Evolutionary conservation across 2,329 filamentous ascomycete species (phyloP).

Genomic region (Beauveria sp.): DNA sequence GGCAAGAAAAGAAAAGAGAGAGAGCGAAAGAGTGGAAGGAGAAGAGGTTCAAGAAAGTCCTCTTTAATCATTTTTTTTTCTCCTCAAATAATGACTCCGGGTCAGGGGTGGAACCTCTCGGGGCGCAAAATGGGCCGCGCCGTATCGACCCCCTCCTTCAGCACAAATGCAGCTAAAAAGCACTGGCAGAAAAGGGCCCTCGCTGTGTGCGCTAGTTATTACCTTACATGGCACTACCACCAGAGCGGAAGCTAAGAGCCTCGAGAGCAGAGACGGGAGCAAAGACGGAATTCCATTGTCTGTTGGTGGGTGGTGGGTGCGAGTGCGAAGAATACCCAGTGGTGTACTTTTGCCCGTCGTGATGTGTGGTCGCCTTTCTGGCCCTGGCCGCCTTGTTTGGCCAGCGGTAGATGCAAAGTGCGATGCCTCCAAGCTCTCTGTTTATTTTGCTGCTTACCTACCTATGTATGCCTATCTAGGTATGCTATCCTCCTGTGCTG

Average conservation of each 20-base stretch:
- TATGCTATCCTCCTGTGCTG: neutral
- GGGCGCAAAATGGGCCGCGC: constrained; percentile 13
- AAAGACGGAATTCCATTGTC: too few species aligned
- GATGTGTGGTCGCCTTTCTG: neutral
- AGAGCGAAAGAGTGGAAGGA: neutral
- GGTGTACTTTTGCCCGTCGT: too few species aligned
- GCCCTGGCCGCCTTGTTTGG: neutral
- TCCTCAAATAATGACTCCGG: constrained; percentile 13
- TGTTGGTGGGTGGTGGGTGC: too few species aligned
- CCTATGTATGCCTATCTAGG: neutral
- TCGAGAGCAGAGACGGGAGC: neutral
- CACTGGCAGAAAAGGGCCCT: neutral
- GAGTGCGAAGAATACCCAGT: too few species aligned
- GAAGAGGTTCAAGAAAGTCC: constrained; percentile 12
- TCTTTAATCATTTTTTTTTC: constrained; percentile 17
- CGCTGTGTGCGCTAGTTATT: neutral
- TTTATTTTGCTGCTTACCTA: neutral
- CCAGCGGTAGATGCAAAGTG: neutral
- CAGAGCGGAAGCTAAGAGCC: neutral
- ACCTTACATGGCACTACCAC: neutral
- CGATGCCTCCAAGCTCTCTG: neutral
- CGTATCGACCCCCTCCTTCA: constrained; percentile 5
- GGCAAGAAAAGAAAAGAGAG: constrained; percentile 1
- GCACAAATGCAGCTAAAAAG: neutral
- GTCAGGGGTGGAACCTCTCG: constrained; percentile 20